Evolutionary conservation across 2,329 filamentous ascomycete species (phyloP).

Genomic region (Curvularia sp.): DNA sequence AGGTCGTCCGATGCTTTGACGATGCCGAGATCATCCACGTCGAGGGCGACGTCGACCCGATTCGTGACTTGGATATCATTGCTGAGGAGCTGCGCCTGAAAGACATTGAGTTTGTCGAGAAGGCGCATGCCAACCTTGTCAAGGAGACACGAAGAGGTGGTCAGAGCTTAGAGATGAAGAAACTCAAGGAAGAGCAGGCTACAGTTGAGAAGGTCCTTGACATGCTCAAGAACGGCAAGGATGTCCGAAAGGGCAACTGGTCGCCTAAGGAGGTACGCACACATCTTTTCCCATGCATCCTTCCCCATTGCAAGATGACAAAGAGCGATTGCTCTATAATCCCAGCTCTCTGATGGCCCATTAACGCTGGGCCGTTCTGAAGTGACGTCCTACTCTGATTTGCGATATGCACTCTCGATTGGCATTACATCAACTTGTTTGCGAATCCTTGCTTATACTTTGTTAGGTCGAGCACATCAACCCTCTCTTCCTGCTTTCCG

Average conservation of each 20-base stretch:
- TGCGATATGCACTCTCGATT: slow-evolving; percentile 18
- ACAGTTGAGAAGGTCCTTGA: slow-evolving; percentile 89
- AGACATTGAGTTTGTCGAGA: slow-evolving; percentile 98
- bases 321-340: slow-evolving; percentile 96
- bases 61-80: slow-evolving; percentile 94
- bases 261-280: slow-evolving; percentile 87
- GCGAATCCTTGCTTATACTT: slow-evolving; percentile 36
- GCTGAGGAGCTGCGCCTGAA: slow-evolving; percentile 95
- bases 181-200: slow-evolving; percentile 91
- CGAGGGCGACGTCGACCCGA: slow-evolving; percentile 96
- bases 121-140: slow-evolving; percentile 86
- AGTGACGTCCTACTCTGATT: slow-evolving; percentile 81
- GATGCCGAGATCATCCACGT: slow-evolving; percentile 99
- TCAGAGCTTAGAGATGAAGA: slow-evolving; percentile 97
- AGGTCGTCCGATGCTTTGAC: slow-evolving; percentile 96
- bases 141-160: slow-evolving; percentile 96
- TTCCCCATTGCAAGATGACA: slow-evolving; percentile 81
- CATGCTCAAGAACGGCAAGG: slow-evolving; percentile 85
- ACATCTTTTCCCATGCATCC: slow-evolving; percentile 12
- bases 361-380: slow-evolving; percentile 82
- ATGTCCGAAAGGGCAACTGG: slow-evolving; percentile 92
- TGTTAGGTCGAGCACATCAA: slow-evolving; percentile 94
- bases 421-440: slow-evolving; percentile 7
- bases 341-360: slow-evolving; percentile 99
- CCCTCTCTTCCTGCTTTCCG: slow-evolving; percentile 90